These are phyloP conservation scores for Gentiana straminea DNA, from an alignment of 257 asterid species.

Conservation along the genomic window DNA sequence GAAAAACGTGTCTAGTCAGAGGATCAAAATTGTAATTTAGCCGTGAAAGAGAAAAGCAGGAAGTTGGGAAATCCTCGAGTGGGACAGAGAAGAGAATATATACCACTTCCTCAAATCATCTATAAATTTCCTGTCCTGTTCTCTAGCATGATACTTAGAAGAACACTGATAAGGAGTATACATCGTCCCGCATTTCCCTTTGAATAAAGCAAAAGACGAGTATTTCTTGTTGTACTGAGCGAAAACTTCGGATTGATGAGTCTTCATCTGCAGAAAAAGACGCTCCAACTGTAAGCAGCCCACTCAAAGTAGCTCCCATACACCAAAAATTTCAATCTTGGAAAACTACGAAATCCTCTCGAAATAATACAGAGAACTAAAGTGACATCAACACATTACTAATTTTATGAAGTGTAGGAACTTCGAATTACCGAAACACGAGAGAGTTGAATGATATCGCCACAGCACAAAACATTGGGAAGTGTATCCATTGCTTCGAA, in stretches of 20 bases:
- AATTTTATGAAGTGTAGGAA: neutral
- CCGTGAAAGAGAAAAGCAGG: no score
- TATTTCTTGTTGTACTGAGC: conserved; percentile 52
- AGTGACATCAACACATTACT: neutral
- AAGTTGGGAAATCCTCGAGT: neutral
- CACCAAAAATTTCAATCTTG: no score
- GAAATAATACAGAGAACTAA: neutral
- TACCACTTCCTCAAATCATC: conserved; percentile 42
- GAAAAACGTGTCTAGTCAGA: no score
- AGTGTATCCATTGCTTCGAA: conserved; percentile 55
- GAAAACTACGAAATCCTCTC: no score
- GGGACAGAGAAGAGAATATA: conserved; percentile 5
- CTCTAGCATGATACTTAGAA: conserved; percentile 35
- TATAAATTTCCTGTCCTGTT: conserved; percentile 37
- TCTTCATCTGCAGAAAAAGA: conserved; percentile 37
- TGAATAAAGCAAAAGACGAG: conserved; percentile 69
- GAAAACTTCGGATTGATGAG: conserved; percentile 36
- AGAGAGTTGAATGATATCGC: conserved; percentile 53
- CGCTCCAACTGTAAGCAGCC: neutral
- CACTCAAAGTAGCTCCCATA: neutral
- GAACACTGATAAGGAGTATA: conserved; percentile 55
- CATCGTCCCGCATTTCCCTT: conserved; percentile 29
- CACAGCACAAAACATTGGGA: conserved; percentile 45
- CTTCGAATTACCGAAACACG: conserved; percentile 41
- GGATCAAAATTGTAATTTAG: no score